phyloP scores from a whole-genome alignment of 495 filamentous ascomycete species.

The Penicillium soppii region DNA sequence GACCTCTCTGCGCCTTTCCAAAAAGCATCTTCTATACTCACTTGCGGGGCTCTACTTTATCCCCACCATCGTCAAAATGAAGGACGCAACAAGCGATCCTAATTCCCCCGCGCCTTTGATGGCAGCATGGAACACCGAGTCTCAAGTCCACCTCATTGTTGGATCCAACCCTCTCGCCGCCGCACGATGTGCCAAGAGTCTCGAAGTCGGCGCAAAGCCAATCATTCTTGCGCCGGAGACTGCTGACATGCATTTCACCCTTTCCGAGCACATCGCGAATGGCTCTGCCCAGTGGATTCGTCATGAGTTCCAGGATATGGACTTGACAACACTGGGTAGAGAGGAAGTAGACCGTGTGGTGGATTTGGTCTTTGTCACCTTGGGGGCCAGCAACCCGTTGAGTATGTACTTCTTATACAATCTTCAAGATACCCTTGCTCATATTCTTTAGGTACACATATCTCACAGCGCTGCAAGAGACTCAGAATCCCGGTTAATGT shows the following conservation, averaged over 20 bases:
- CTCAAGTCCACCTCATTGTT: constrained; percentile 81
- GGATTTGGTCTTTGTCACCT: constrained; percentile 89
- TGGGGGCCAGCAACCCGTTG: constrained; percentile 50
- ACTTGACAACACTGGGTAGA: constrained; percentile 74
- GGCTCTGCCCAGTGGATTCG: constrained; percentile 71
- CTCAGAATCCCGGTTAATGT: constrained; percentile 92
- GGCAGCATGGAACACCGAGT: constrained; percentile 70
- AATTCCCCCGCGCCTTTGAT: constrained; percentile 55
- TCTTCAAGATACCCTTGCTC: neutral
- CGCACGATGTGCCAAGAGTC: constrained; percentile 73
- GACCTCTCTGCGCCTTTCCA: neutral
- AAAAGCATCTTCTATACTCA: neutral
- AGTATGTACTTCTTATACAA: constrained; percentile 35
- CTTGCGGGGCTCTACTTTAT: constrained; percentile 22
- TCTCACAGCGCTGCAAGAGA: constrained; percentile 72
- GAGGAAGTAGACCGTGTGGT: constrained; percentile 76
- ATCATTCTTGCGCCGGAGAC: constrained; percentile 75
- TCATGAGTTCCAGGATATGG: constrained; percentile 67
- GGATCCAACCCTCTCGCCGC: constrained; percentile 86
- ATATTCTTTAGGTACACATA: constrained; percentile 53
- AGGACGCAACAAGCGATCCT: constrained; percentile 27
- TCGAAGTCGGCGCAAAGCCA: constrained; percentile 84
- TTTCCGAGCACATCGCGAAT: constrained; percentile 70
- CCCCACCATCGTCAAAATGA: constrained; percentile 30
- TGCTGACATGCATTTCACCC: constrained; percentile 63